Conservation (phyloP, 306 rosid genomes). For the Sesbania bispinosa region DNA sequence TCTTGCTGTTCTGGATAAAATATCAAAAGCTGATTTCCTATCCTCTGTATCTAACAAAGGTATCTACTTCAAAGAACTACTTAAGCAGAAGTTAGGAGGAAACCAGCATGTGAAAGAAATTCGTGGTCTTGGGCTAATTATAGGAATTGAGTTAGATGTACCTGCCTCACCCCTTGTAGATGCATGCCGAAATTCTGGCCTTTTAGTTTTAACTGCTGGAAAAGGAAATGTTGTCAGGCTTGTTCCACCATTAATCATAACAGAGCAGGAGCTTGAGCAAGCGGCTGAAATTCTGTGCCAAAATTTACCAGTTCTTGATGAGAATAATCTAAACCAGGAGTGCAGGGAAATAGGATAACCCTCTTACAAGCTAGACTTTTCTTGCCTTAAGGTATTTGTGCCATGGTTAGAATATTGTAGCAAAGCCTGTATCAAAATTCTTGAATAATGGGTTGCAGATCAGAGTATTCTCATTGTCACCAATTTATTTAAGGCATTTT, state of each 20-base stretch:
- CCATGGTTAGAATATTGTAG: not conserved
- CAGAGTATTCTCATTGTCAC: too few relatives aligned
- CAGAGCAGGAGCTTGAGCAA: slow-evolving; percentile 70
- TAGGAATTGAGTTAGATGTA: slow-evolving; percentile 78
- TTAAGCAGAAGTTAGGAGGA: slow-evolving; percentile 67
- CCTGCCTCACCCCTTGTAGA: slow-evolving; percentile 61
- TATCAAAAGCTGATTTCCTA: slow-evolving; percentile 62
- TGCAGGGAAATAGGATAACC: slow-evolving; percentile 3
- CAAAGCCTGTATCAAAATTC: not conserved
- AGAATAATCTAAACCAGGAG: slow-evolving; percentile 29
- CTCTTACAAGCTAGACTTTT: not conserved
- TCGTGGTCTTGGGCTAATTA: slow-evolving; percentile 72
- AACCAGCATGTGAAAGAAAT: slow-evolving; percentile 68
- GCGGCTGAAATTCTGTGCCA: slow-evolving; percentile 57
- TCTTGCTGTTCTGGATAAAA: slow-evolving; percentile 63
- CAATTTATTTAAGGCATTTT: too few relatives aligned
- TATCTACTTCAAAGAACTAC: slow-evolving; percentile 53
- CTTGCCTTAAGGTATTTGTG: not conserved
- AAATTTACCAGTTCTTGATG: slow-evolving; percentile 52
- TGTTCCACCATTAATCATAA: slow-evolving; percentile 88
- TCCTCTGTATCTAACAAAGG: slow-evolving; percentile 67
- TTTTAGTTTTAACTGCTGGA: slow-evolving; percentile 77
- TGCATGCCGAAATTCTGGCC: slow-evolving; percentile 75
- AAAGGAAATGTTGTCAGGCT: slow-evolving; percentile 80
- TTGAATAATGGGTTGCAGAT: not conserved